Evolutionary conservation across 768 basidiomycete species (phyloP), one percentile per base, ranked within the genome.

Genomic region (Pulveroboletus sp.): DNA sequence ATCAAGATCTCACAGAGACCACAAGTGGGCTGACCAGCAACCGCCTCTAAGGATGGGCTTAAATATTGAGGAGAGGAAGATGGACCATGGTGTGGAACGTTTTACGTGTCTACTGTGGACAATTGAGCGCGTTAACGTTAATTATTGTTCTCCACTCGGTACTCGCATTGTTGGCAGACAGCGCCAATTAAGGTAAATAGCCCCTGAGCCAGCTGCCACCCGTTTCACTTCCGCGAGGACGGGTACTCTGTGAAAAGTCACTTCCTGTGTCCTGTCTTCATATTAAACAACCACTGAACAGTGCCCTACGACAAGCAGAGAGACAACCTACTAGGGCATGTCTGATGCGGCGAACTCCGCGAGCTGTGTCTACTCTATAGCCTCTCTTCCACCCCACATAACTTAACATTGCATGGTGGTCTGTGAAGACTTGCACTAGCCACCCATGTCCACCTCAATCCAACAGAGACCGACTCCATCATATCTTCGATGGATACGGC

Each of bases 401-500:
- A 17, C 26, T 8, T 26, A 6, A 27, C 39, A 27, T 26, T 39
- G 36, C n/a, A 55, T 47, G 43, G n/a, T 51, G 30, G 35, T 30
- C 7, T 38, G 38, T 15, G 38, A 35, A 33, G 27, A 40, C 26
- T 18, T 43, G 31, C n/a, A 5, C 30, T 36, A 12, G 33, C 18
- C n/a, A 27, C 11, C 10, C 0, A 65, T 64, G 62, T 54, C 54
- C 8, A 28, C 60, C 28, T 18, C 8, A 33, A 36, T 33, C 5
- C 50, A 39, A 38, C 57, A 48, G 28, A 40, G 42, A 14, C 41
- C 46, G 8, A n/a, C 35, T n/a, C 46, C 40, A 14, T 36, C 55
- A 27, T 50, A 46, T 47, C 24, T 66, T 3, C 67, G 64, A 37
- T 50, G 56, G 18, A 46, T 58, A 27, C 62, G 68, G 21, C 57